A percentile compares a stretch with the other conserved stretches of the same genome.
phyloP scores from a whole-genome alignment of 441 rosid species.

The Adansonia grandidieri region DNA sequence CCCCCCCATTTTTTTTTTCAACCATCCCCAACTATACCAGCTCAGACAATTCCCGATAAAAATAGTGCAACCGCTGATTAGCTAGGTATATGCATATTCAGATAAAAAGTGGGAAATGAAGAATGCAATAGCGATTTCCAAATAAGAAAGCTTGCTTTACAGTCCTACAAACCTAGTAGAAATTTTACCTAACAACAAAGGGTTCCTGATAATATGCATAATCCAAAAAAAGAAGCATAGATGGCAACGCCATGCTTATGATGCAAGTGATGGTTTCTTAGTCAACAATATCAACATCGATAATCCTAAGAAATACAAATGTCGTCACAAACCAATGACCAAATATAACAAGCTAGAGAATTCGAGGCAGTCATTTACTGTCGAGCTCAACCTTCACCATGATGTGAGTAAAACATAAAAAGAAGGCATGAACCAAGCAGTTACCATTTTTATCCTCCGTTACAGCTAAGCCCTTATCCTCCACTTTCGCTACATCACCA shows the following conservation, averaged over 20 bases:
- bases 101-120: background rate
- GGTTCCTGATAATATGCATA: slow-evolving; percentile 2
- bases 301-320: slow-evolving; percentile 1
- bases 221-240: slow-evolving; percentile 18
- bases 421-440: slow-evolving; percentile 1
- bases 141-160: slow-evolving; percentile 3
- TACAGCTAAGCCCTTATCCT: slow-evolving; percentile 34
- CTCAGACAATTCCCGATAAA: background rate
- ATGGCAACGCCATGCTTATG: slow-evolving; percentile 11
- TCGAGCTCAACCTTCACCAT: no score
- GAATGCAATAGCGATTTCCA: slow-evolving; percentile 1
- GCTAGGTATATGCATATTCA: background rate
- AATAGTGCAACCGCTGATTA: background rate
- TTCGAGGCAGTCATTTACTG: background rate
- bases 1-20: background rate
- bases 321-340: slow-evolving; percentile 6
- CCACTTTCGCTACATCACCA: slow-evolving; percentile 36
- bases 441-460: slow-evolving; percentile 57
- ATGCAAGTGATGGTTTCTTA: background rate
- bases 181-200: background rate
- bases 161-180: background rate
- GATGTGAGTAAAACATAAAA: background rate
- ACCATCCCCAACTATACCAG: background rate
- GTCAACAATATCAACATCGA: background rate
- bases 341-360: background rate